phyloP scores from a whole-genome alignment of 306 rosid genomes.

The Oemleria cerasiformis region DNA sequence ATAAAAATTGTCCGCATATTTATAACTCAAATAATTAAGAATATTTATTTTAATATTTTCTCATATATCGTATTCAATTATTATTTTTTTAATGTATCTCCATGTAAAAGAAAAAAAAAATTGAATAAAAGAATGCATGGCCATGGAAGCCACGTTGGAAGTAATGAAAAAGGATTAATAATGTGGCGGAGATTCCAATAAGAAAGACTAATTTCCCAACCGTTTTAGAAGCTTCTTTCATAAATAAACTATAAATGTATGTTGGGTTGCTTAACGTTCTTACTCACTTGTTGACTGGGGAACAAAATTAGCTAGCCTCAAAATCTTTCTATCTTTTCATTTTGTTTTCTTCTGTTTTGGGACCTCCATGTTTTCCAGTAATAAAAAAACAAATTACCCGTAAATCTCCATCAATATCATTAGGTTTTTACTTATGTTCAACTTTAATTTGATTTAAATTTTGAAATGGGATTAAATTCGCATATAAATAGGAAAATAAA shows the following conservation, averaged over 20 bases:
- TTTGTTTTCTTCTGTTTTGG: neutral
- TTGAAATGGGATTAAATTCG: too few relatives aligned
- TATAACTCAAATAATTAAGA: too few relatives aligned
- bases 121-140: too few relatives aligned
- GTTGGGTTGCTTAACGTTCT: neutral
- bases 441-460: too few relatives aligned
- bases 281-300: constrained; percentile 10
- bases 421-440: neutral
- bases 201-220: constrained; percentile 10
- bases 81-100: too few relatives aligned
- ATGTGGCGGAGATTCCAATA: neutral
- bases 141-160: neutral
- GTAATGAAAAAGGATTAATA: neutral
- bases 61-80: too few relatives aligned
- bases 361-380: neutral
- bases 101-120: too few relatives aligned
- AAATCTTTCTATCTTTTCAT: neutral
- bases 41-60: too few relatives aligned
- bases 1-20: too few relatives aligned
- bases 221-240: constrained; percentile 8
- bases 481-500: too few relatives aligned
- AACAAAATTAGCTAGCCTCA: neutral
- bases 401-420: neutral
- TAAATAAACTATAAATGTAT: constrained; percentile 7
- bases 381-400: too few relatives aligned